Percentiles rank a stretch among this genome's conserved stretches.
Conservation (phyloP, 176 grass and related monocot species). For the Echinochloa phyllopogon region DNA sequence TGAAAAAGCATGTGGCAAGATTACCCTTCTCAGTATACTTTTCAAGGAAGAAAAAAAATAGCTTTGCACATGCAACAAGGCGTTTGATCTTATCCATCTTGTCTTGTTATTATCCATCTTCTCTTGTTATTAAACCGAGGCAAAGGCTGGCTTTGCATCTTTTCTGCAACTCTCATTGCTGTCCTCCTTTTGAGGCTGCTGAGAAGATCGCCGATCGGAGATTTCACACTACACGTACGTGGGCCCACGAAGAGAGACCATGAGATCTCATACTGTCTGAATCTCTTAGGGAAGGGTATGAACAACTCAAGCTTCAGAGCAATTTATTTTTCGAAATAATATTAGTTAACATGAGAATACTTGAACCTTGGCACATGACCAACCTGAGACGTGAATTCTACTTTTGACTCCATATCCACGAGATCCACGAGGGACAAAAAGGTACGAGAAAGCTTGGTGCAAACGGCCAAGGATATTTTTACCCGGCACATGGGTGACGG, state of each 20-base stretch:
- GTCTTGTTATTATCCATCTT: conserved; percentile 9
- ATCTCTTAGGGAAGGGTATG: neutral
- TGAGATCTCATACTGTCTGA: neutral
- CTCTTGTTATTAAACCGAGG: neutral
- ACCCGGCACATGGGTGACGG: too few species aligned
- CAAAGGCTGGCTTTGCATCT: neutral
- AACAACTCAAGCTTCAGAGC: neutral
- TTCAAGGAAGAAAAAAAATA: neutral
- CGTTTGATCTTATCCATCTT: conserved; percentile 34
- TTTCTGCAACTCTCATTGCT: neutral
- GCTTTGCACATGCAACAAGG: conserved; percentile 23
- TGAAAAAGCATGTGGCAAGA: conserved; percentile 13
- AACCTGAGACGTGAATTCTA: neutral
- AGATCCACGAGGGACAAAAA: neutral
- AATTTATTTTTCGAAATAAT: neutral
- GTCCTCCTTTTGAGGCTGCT: neutral
- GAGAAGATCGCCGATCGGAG: neutral
- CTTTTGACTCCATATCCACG: neutral
- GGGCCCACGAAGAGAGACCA: neutral
- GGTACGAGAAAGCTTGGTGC: too few species aligned
- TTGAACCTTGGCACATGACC: neutral
- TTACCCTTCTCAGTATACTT: neutral
- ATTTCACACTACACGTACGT: neutral
- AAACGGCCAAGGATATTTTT: too few species aligned
- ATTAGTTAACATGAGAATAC: neutral